Evolutionary conservation across 2,329 filamentous ascomycete species (phyloP).

Genomic region (Colletotrichum liriopes): DNA sequence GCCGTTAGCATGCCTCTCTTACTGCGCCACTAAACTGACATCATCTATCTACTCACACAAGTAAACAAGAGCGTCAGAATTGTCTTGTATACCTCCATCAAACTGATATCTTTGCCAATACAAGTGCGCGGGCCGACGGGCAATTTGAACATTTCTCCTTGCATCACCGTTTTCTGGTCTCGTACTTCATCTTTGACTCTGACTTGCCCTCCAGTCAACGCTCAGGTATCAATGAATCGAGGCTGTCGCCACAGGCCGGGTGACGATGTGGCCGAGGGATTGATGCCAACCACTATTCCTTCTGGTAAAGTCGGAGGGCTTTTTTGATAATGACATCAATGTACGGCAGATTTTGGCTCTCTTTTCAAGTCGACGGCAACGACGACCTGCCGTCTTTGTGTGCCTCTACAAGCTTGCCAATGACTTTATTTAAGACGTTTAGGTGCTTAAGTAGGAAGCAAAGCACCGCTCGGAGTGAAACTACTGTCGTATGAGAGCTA

Average conservation of each 20-base stretch:
- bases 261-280: constrained; percentile 24
- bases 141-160: constrained; percentile 48
- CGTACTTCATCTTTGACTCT: background rate
- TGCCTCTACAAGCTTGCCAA: constrained; percentile 10
- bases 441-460: constrained; percentile 57
- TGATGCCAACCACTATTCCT: constrained; percentile 21
- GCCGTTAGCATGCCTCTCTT: too few relatives aligned
- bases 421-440: constrained; percentile 45
- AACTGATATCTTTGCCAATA: constrained; percentile 23
- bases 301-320: constrained; percentile 15
- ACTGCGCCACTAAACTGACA: background rate
- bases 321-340: constrained; percentile 15
- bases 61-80: constrained; percentile 4
- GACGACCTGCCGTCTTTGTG: background rate
- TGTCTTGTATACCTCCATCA: constrained; percentile 16
- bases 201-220: constrained; percentile 16
- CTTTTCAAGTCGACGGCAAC: constrained; percentile 14
- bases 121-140: constrained; percentile 9
- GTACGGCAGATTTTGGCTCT: constrained; percentile 17
- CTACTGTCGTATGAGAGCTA: constrained; percentile 56
- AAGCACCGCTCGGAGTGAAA: constrained; percentile 54
- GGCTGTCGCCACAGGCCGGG: constrained; percentile 1
- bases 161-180: constrained; percentile 43
- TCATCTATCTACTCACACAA: background rate
- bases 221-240: constrained; percentile 10